Percentiles rank a stretch among this genome's conserved stretches.
phyloP scores from a whole-genome alignment of 495 filamentous ascomycete species.

The Aspergillus diversus region DNA sequence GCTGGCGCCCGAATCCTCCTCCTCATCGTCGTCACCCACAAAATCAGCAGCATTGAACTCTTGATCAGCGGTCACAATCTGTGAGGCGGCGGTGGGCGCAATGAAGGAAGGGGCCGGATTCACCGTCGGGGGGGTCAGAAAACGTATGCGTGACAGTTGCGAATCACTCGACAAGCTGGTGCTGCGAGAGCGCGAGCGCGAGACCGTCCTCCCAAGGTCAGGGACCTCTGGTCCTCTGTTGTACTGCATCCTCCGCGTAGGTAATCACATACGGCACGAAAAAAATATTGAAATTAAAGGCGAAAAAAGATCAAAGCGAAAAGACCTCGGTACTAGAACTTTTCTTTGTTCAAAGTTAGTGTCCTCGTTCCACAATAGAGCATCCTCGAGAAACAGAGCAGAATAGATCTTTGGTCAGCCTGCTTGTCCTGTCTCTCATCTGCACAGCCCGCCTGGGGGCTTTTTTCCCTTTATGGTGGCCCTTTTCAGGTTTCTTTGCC shows the following conservation, averaged over 20 bases:
- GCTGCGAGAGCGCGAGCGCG: slow-evolving; percentile 49
- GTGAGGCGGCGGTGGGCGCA: slow-evolving; percentile 82
- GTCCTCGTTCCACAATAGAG: neutral
- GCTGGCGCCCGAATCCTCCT: slow-evolving; percentile 53
- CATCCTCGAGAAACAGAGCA: neutral
- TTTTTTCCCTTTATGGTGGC: slow-evolving; percentile 2
- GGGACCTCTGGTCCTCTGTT: slow-evolving; percentile 42
- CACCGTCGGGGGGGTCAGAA: slow-evolving; percentile 68
- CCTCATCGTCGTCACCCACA: slow-evolving; percentile 65
- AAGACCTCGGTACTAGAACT: neutral
- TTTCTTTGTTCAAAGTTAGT: slow-evolving; percentile 13
- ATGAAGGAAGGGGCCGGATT: slow-evolving; percentile 87
- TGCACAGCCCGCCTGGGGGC: slow-evolving; percentile 21
- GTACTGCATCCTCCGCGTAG: slow-evolving; percentile 33
- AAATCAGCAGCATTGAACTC: slow-evolving; percentile 70
- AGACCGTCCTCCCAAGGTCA: slow-evolving; percentile 34
- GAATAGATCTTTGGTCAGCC: slow-evolving; percentile 13
- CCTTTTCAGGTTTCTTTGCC: neutral
- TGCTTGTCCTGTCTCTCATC: slow-evolving; percentile 3
- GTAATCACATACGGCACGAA: slow-evolving; percentile 14
- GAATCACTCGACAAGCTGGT: slow-evolving; percentile 51
- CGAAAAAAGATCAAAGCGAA: neutral
- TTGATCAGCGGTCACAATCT: slow-evolving; percentile 89
- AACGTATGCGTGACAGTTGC: slow-evolving; percentile 42
- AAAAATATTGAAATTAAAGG: neutral